A percentile compares a stretch with the other conserved stretches of the same genome.
Evolutionary conservation across 148 eudicot species (phyloP).

Genomic region (Amaranthus hypochondriacus): DNA sequence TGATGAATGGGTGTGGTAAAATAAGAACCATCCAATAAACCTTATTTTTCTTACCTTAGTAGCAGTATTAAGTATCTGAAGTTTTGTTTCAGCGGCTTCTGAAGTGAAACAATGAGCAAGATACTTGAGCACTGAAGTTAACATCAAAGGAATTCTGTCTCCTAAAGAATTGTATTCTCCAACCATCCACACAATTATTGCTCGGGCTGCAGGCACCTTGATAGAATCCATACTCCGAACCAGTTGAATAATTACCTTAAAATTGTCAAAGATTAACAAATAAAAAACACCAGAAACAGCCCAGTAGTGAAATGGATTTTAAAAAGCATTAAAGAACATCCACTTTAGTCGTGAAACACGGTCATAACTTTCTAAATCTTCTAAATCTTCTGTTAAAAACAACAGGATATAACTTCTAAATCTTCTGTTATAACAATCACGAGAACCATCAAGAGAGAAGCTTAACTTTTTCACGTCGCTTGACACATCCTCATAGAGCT

Average conservation of each 20-base stretch:
- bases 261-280: slow-evolving; percentile 16
- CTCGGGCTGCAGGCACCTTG: slow-evolving; percentile 82
- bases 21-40: slow-evolving; percentile 14
- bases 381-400: background rate
- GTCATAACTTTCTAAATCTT: background rate
- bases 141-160: slow-evolving; percentile 54
- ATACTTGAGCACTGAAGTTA: slow-evolving; percentile 61
- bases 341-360: background rate
- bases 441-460: background rate
- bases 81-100: slow-evolving; percentile 84
- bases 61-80: slow-evolving; percentile 80
- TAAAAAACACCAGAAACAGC: slow-evolving; percentile 11
- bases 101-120: slow-evolving; percentile 65
- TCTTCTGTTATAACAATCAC: background rate
- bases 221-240: slow-evolving; percentile 74
- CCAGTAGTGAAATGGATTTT: slow-evolving; percentile 2
- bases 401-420: background rate
- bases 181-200: slow-evolving; percentile 75
- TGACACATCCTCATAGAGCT: background rate
- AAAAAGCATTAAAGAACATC: background rate
- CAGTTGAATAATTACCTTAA: slow-evolving; percentile 77
- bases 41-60: slow-evolving; percentile 53
- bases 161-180: slow-evolving; percentile 84
- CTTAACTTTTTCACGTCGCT: no score
- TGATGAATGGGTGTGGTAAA: background rate